Conservation (phyloP, 2,329 filamentous ascomycete genomes). For the Ophiostoma piceae region DNA sequence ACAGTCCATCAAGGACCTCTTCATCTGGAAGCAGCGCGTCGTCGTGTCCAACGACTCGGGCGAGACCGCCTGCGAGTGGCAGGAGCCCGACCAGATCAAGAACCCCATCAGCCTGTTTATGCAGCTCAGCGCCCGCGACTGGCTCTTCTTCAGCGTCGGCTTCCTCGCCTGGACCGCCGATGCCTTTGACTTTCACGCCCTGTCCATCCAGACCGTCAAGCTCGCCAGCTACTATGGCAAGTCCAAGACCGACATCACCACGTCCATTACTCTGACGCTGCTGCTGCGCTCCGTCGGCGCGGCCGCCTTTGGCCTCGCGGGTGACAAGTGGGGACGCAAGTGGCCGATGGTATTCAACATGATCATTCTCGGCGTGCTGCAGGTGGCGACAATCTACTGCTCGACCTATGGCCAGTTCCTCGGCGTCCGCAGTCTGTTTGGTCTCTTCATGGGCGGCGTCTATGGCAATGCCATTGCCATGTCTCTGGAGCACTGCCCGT, state of each 20-base stretch:
- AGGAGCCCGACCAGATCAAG: background rate
- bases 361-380: conserved; percentile 53
- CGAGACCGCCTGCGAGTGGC: conserved; percentile 6
- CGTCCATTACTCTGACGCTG: conserved; percentile 59
- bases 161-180: conserved; percentile 18
- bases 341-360: conserved; percentile 80
- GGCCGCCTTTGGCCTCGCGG: conserved; percentile 49
- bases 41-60: background rate
- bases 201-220: conserved; percentile 17
- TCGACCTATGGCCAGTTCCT: conserved; percentile 66
- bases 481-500: conserved; percentile 68
- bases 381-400: conserved; percentile 62
- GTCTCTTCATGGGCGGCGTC: conserved; percentile 75
- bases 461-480: conserved; percentile 76
- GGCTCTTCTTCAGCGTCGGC: conserved; percentile 17
- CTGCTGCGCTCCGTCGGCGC: conserved; percentile 57
- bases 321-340: conserved; percentile 54
- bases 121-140: conserved; percentile 1
- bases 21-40: conserved; percentile 8
- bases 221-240: conserved; percentile 3
- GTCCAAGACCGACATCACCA: conserved; percentile 50
- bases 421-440: conserved; percentile 69
- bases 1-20: background rate
- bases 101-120: background rate
- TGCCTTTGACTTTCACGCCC: conserved; percentile 18